Percentiles rank a stretch among this genome's conserved stretches.
Conservation (phyloP, 2,329 filamentous ascomycete genomes). For the Amauroascus verrucosus region DNA sequence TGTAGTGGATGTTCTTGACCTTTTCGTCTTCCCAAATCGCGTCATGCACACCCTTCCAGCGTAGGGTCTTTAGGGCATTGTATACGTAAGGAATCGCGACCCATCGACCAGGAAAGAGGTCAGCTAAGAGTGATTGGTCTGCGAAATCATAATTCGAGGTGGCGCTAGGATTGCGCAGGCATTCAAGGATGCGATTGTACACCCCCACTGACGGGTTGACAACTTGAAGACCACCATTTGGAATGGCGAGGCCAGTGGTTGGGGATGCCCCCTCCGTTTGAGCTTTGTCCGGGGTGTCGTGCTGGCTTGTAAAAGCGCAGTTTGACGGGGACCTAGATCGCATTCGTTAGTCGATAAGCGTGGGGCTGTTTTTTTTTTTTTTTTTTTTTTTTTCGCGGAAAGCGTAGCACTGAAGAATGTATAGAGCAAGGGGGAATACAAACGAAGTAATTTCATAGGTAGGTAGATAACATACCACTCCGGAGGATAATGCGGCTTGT, state of each 20-base stretch:
- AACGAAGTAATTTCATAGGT: not conserved
- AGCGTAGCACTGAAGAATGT: no score
- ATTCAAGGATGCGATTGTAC: constrained; percentile 44
- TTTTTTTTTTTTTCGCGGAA: no score
- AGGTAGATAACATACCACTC: constrained; percentile 49
- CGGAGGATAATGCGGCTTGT: constrained; percentile 65
- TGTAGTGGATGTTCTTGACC: constrained; percentile 55
- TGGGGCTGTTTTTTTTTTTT: not conserved
- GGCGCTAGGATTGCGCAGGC: constrained; percentile 37
- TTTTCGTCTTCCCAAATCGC: constrained; percentile 50
- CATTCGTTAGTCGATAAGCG: no score
- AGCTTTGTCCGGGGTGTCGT: constrained; percentile 40
- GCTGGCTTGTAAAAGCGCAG: constrained; percentile 53
- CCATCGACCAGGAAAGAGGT: constrained; percentile 49
- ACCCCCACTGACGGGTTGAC: constrained; percentile 47
- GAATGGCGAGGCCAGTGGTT: constrained; percentile 45
- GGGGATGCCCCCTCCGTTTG: constrained; percentile 43
- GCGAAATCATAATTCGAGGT: constrained; percentile 48
- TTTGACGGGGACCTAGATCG: constrained; percentile 43
- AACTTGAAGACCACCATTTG: constrained; percentile 50
- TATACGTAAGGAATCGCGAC: constrained; percentile 51
- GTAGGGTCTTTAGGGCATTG: constrained; percentile 52
- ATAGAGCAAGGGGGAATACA: no score
- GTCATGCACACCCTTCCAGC: constrained; percentile 47
- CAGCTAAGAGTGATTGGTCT: constrained; percentile 49